A percentile compares a stretch with the other conserved stretches of the same genome.
phyloP scores from a whole-genome alignment of 139 green algal species.

The Volvox africanus region DNA sequence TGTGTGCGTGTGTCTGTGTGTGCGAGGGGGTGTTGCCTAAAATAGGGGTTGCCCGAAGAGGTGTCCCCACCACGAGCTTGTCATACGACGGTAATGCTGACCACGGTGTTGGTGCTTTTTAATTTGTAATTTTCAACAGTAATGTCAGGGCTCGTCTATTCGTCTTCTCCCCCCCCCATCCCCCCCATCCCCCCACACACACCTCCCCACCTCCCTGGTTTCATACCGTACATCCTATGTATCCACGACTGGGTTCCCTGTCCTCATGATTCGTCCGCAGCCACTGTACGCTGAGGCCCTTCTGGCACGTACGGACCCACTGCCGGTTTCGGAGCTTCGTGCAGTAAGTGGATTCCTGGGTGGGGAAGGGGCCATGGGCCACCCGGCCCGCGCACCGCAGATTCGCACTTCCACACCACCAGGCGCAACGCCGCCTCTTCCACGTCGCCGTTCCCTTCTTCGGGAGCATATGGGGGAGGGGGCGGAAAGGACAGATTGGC shows the following conservation, averaged over 20 bases:
- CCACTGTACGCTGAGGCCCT: constrained; percentile 88
- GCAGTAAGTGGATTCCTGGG: constrained; percentile 67
- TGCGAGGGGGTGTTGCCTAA: too few species aligned
- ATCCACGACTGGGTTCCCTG: background rate
- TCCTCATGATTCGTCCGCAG: constrained; percentile 49
- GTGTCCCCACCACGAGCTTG: too few species aligned
- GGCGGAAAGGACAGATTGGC: too few species aligned
- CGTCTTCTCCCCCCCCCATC: too few species aligned
- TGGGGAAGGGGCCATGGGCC: constrained; percentile 72
- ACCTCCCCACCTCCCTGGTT: background rate
- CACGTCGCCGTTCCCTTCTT: background rate
- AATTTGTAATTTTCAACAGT: too few species aligned
- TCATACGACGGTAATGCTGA: too few species aligned
- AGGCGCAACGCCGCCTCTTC: background rate
- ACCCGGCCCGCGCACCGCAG: background rate
- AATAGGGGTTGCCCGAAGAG: too few species aligned
- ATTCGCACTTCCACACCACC: too few species aligned
- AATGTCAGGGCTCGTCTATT: too few species aligned
- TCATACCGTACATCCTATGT: background rate
- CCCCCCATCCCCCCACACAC: background rate
- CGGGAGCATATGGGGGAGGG: background rate
- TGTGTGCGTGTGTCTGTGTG: too few species aligned
- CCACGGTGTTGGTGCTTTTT: too few species aligned
- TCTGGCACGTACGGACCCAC: constrained; percentile 81
- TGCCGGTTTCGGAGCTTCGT: constrained; percentile 72